Conservation (phyloP, 75 land plant genomes). For the Ceratopteris richardii region DNA sequence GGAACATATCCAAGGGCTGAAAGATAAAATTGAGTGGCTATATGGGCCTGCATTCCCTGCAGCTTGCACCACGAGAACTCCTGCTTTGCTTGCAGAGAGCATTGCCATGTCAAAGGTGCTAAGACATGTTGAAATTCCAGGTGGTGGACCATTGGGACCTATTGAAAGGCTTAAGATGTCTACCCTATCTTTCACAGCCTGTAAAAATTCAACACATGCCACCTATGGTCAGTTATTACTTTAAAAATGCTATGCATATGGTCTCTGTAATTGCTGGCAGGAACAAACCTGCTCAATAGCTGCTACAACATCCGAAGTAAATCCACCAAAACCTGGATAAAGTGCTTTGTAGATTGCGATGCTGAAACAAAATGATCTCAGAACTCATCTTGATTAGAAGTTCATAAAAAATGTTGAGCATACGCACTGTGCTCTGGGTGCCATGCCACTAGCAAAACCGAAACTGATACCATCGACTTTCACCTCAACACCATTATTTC, state of each 20-base stretch:
- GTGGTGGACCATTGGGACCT: constrained; percentile 78
- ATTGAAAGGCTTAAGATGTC: constrained; percentile 82
- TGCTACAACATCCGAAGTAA: constrained; percentile 72
- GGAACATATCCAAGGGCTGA: constrained; percentile 97
- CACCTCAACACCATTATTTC: constrained; percentile 22
- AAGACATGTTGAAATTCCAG: constrained; percentile 74
- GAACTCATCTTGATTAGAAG: too few species aligned
- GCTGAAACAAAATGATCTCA: constrained; percentile 43
- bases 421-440: constrained; percentile 17
- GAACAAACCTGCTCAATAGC: constrained; percentile 55
- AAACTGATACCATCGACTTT: constrained; percentile 10
- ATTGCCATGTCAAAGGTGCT: constrained; percentile 85
- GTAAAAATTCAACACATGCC: constrained; percentile 1
- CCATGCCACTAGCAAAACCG: constrained; percentile 26
- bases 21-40: constrained; percentile 68
- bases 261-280: not conserved
- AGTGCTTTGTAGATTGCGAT: constrained; percentile 85
- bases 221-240: too few species aligned
- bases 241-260: not conserved
- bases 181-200: constrained; percentile 97
- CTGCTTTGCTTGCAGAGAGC: constrained; percentile 74
- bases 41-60: constrained; percentile 93
- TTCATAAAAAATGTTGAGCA: too few species aligned
- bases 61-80: constrained; percentile 93
- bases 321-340: constrained; percentile 78